Evolutionary conservation across 73 alveolate genomes (phyloP).

Genomic region (Tetrahymena borealis): DNA sequence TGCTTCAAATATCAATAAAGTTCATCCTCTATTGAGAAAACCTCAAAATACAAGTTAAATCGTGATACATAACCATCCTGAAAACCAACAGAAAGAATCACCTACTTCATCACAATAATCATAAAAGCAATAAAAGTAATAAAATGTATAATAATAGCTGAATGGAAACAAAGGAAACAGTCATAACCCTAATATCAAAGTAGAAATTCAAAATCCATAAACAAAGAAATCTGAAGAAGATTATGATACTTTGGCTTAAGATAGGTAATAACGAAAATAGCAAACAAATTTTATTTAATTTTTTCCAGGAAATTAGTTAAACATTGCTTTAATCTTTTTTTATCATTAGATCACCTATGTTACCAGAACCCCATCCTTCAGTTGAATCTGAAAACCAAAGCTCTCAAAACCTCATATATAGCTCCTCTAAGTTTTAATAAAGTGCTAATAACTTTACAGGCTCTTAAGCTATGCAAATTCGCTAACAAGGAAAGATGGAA

Average conservation of each 20-base stretch:
- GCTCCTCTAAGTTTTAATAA: not conserved
- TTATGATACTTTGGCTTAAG: not conserved
- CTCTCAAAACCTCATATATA: not conserved
- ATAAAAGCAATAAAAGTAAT: not conserved
- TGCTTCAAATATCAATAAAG: not conserved
- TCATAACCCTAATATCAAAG: no score
- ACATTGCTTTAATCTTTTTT: not conserved
- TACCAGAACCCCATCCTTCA: not conserved
- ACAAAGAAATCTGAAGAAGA: not conserved
- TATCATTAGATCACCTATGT: not conserved
- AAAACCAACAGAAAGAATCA: not conserved
- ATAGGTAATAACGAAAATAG: no score
- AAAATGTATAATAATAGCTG: not conserved
- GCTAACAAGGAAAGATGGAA: not conserved
- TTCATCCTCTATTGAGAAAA: not conserved
- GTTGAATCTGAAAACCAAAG: not conserved
- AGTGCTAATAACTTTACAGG: not conserved
- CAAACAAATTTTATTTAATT: no score
- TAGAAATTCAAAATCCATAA: not conserved
- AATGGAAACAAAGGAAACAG: not conserved
- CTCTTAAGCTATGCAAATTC: not conserved
- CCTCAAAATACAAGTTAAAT: not conserved
- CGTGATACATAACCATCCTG: not conserved
- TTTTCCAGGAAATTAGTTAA: not conserved
- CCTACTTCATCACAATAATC: not conserved